Percentiles rank a stretch among this genome's conserved stretches.
Conservation (phyloP, 352 stramenopile genomes). For the Pythium brachiatum region DNA sequence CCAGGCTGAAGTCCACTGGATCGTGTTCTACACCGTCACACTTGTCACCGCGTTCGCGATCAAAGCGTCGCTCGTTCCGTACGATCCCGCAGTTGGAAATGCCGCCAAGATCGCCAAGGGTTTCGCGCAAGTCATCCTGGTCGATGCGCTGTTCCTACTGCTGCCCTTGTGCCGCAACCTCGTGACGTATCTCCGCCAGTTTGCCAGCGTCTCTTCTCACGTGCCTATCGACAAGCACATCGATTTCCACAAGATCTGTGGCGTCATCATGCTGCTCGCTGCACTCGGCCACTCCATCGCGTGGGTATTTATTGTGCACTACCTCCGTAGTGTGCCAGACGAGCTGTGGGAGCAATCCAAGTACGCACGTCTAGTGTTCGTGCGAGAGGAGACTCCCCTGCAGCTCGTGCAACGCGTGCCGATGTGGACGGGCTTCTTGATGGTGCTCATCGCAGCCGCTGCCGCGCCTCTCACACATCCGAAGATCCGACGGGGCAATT, state of each 20-base stretch:
- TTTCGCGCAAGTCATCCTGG: conserved; percentile 66
- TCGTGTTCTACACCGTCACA: conserved; percentile 40
- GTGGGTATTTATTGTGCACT: conserved; percentile 58
- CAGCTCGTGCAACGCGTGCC: conserved; percentile 45
- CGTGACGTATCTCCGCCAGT: conserved; percentile 45
- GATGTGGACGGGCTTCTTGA: conserved; percentile 60
- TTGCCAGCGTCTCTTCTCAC: conserved; percentile 35
- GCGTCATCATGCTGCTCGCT: conserved; percentile 62
- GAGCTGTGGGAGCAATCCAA: conserved; percentile 41
- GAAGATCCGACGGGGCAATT: conserved; percentile 51
- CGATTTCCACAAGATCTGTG: conserved; percentile 76
- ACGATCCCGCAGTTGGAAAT: conserved; percentile 53
- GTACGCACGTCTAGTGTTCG: conserved; percentile 46
- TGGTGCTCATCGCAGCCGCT: conserved; percentile 52
- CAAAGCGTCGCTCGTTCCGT: conserved; percentile 38
- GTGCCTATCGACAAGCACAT: conserved; percentile 66
- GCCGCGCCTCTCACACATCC: conserved; percentile 45
- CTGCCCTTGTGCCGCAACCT: conserved; percentile 76
- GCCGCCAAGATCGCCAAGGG: conserved; percentile 60
- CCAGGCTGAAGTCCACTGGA: conserved; percentile 46
- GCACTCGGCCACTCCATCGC: conserved; percentile 48
- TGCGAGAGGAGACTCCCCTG: conserved; percentile 48
- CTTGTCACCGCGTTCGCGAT: conserved; percentile 45
- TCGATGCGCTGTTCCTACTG: conserved; percentile 74
- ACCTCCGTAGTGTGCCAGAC: conserved; percentile 36